These are phyloP conservation scores for Phenoliferia sp. DNA, from an alignment of 1,284 basidiomycete species.

Conservation along the genomic window DNA sequence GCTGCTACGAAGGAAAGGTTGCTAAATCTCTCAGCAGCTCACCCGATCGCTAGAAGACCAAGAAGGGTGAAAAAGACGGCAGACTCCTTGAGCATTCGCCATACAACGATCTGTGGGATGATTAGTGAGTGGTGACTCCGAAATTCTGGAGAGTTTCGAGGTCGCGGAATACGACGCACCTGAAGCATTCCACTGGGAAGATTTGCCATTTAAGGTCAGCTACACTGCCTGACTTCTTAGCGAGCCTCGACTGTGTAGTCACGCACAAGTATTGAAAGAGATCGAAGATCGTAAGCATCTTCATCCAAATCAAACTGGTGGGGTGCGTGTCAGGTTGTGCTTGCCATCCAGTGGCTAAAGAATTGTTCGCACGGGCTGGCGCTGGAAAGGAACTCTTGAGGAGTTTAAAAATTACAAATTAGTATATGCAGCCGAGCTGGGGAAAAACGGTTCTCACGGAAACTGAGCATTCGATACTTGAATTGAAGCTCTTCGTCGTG, in stretches of 20 bases:
- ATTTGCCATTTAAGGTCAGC: neutral
- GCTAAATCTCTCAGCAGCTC: too few relatives aligned
- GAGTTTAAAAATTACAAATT: too few relatives aligned
- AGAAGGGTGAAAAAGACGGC: constrained; percentile 64
- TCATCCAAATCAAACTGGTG: constrained; percentile 32
- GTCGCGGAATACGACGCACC: constrained; percentile 1
- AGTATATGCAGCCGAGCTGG: neutral
- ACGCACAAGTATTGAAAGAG: constrained; percentile 31
- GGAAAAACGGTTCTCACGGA: constrained; percentile 22
- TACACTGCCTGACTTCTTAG: neutral
- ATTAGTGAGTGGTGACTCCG: neutral
- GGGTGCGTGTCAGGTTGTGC: too few relatives aligned
- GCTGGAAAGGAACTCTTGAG: constrained; percentile 32
- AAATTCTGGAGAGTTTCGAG: too few relatives aligned
- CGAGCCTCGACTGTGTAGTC: neutral
- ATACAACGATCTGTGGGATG: constrained; percentile 71
- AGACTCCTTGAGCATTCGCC: constrained; percentile 42
- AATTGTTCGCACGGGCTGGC: too few relatives aligned
- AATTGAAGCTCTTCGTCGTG: constrained; percentile 41
- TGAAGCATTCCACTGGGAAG: neutral
- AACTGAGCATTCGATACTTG: constrained; percentile 23
- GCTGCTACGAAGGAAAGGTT: too few relatives aligned
- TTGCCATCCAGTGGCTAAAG: too few relatives aligned
- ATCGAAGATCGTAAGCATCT: constrained; percentile 33
- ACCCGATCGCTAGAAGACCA: constrained; percentile 26